Evolutionary conservation across 352 stramenopile species (phyloP).

Genomic region (Pilasporangium apinafurcum): DNA sequence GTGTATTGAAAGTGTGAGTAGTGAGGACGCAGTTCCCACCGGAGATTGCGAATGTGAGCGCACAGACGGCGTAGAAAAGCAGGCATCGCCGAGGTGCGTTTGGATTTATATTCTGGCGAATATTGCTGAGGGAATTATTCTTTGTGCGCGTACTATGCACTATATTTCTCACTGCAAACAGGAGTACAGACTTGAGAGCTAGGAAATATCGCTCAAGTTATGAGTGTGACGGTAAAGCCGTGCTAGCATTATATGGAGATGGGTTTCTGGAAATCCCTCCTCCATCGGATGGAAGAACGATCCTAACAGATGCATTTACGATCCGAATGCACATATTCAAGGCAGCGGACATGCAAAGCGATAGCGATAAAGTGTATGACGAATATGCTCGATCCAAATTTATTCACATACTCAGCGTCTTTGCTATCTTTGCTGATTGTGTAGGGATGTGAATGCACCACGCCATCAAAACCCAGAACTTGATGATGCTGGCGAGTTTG

Average conservation of each 20-base stretch:
- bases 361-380: constrained; percentile 16
- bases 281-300: background rate
- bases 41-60: too few relatives aligned
- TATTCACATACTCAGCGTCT: background rate
- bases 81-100: too few relatives aligned
- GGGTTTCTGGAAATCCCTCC: constrained; percentile 38
- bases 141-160: too few relatives aligned
- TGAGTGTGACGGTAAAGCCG: constrained; percentile 1
- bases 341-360: constrained; percentile 26
- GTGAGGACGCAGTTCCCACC: too few relatives aligned
- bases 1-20: too few relatives aligned
- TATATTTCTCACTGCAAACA: background rate
- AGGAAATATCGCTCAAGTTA: background rate
- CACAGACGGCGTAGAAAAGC: too few relatives aligned
- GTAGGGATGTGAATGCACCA: background rate
- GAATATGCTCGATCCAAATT: background rate
- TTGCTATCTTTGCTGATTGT: background rate
- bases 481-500: constrained; percentile 48
- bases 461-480: constrained; percentile 47
- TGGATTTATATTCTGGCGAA: too few relatives aligned
- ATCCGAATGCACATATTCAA: constrained; percentile 41
- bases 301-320: constrained; percentile 16
- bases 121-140: too few relatives aligned
- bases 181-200: background rate
- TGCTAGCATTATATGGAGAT: constrained; percentile 46